Conservation (phyloP, 2,329 filamentous ascomycete species). For the Alternaria sp. region DNA sequence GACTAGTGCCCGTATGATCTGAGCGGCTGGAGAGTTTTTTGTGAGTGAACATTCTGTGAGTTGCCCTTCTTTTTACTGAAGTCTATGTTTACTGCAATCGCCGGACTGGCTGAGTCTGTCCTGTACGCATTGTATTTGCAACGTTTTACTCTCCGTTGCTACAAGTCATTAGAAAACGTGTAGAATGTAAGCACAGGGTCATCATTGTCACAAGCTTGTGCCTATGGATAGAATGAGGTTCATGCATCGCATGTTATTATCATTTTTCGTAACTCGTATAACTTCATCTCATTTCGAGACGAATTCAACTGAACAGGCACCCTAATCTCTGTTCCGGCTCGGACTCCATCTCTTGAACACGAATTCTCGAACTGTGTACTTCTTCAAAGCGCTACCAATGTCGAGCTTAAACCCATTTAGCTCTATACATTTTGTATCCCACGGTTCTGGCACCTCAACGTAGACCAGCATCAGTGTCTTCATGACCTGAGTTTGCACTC, state of each 20-base stretch:
- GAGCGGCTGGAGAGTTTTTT: too few relatives aligned
- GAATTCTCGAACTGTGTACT: slow-evolving; percentile 82
- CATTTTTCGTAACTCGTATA: neutral
- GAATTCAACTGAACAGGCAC: neutral
- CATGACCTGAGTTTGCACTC: slow-evolving; percentile 86
- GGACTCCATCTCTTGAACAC: slow-evolving; percentile 83
- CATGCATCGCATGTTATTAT: neutral
- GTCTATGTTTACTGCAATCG: too few relatives aligned
- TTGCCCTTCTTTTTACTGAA: too few relatives aligned
- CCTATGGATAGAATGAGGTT: neutral
- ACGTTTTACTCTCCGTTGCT: neutral
- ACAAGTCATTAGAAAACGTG: neutral
- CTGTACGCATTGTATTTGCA: neutral
- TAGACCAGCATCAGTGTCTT: slow-evolving; percentile 92
- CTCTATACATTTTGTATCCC: slow-evolving; percentile 54
- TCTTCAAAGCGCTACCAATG: slow-evolving; percentile 69
- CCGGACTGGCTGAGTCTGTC: neutral
- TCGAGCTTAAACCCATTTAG: slow-evolving; percentile 56
- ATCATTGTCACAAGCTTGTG: neutral
- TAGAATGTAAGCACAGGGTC: neutral
- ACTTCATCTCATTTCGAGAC: neutral
- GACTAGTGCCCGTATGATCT: neutral
- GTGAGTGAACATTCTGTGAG: too few relatives aligned
- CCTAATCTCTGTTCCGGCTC: slow-evolving; percentile 74
- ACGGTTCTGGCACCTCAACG: slow-evolving; percentile 83